Conservation (phyloP, 2,329 filamentous ascomycete species). For the Tolypocladium guangdongense region DNA sequence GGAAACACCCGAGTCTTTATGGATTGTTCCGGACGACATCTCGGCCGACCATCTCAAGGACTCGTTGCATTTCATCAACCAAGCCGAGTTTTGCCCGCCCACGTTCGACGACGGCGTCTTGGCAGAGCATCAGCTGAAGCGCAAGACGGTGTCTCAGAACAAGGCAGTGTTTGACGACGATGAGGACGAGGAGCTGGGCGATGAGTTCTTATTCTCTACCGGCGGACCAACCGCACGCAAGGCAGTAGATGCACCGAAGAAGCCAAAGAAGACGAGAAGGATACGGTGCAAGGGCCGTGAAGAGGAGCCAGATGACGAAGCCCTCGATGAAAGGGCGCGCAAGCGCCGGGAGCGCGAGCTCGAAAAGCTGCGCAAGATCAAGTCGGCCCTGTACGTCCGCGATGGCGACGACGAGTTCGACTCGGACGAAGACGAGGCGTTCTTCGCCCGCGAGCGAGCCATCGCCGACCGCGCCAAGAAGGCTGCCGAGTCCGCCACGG, state of each 20-base stretch:
- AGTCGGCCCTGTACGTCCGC: conserved; percentile 72
- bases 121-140: conserved; percentile 69
- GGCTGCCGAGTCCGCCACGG: conserved; percentile 16
- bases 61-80: conserved; percentile 60
- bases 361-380: conserved; percentile 71
- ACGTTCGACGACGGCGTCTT: conserved; percentile 64
- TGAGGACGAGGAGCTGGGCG: conserved; percentile 40
- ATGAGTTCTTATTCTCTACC: conserved; percentile 56
- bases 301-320: conserved; percentile 45
- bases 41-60: conserved; percentile 56
- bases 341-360: conserved; percentile 55
- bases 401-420: conserved; percentile 87
- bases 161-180: conserved; percentile 61
- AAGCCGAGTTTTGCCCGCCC: conserved; percentile 68
- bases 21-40: conserved; percentile 62
- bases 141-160: conserved; percentile 47
- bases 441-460: conserved; percentile 61
- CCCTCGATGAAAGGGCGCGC: conserved; percentile 52
- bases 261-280: conserved; percentile 30
- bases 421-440: conserved; percentile 55
- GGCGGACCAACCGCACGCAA: conserved; percentile 52
- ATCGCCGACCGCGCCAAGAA: conserved; percentile 44
- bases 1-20: conserved; percentile 64
- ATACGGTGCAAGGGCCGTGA: conserved; percentile 37
- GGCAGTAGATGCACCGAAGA: conserved; percentile 44